Percentiles rank a stretch among this genome's conserved stretches.
Evolutionary conservation across 305 asterid species (phyloP).

Genomic region (Solanum hybrid): DNA sequence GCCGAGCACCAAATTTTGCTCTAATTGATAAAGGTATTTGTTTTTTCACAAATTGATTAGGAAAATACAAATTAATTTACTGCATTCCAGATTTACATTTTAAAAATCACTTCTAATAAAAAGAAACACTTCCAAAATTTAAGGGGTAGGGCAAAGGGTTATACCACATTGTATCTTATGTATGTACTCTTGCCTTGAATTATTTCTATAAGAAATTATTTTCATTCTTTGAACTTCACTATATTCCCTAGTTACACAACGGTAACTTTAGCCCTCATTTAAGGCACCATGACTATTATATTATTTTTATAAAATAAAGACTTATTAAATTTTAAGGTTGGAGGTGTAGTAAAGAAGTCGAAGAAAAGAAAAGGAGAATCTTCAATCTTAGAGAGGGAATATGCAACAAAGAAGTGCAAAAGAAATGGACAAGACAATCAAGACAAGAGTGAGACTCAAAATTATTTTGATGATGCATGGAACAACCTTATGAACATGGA

Average conservation of each 20-base stretch:
- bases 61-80: not conserved
- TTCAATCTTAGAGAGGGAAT: not conserved
- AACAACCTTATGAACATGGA: too few relatives aligned
- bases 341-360: too few relatives aligned
- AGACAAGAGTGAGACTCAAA: not conserved
- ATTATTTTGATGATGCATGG: too few relatives aligned
- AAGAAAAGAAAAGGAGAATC: not conserved
- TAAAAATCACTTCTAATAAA: not conserved
- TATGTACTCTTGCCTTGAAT: not conserved
- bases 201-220: not conserved
- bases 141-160: too few relatives aligned
- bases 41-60: too few relatives aligned
- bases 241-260: not conserved
- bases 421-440: too few relatives aligned
- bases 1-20: too few relatives aligned
- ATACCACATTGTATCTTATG: not conserved
- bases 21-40: too few relatives aligned
- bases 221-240: not conserved
- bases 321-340: not conserved
- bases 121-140: not conserved
- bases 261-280: not conserved
- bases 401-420: not conserved
- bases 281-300: not conserved
- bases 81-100: not conserved
- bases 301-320: not conserved